These are phyloP conservation scores for Candida arabinofermentans DNA, from an alignment of 805 yeast species.

Conservation along the genomic window DNA sequence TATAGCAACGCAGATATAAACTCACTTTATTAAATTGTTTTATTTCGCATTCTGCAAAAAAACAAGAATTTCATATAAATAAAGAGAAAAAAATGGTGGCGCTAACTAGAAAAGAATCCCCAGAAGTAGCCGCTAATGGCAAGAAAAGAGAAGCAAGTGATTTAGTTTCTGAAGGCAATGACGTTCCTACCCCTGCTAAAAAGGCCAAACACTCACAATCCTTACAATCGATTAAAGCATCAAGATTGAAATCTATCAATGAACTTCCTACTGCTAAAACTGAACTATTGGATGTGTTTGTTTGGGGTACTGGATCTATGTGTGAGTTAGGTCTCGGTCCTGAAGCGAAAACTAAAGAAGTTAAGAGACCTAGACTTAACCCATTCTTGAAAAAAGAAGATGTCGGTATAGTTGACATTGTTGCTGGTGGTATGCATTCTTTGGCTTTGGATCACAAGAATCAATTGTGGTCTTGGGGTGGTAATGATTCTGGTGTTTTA, in stretches of 20 bases:
- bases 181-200: constrained; percentile 25
- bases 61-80: not conserved
- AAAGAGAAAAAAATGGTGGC: constrained; percentile 37
- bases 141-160: constrained; percentile 16
- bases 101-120: constrained; percentile 27
- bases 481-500: constrained; percentile 85
- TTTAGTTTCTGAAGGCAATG: constrained; percentile 17
- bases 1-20: no score
- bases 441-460: constrained; percentile 75
- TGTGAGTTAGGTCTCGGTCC: constrained; percentile 98
- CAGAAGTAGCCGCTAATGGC: constrained; percentile 7
- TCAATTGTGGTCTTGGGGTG: constrained; percentile 97
- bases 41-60: not conserved
- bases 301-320: constrained; percentile 97
- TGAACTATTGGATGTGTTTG: constrained; percentile 69
- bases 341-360: constrained; percentile 83
- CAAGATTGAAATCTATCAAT: constrained; percentile 46
- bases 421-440: constrained; percentile 96
- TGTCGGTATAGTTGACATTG: constrained; percentile 74
- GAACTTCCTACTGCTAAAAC: constrained; percentile 33
- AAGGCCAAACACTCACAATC: constrained; percentile 33
- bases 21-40: no score
- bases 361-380: constrained; percentile 91
- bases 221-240: constrained; percentile 45
- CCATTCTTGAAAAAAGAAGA: constrained; percentile 63